Conservation (phyloP, 169 alveolate species). For the Babesia divergens region DNA sequence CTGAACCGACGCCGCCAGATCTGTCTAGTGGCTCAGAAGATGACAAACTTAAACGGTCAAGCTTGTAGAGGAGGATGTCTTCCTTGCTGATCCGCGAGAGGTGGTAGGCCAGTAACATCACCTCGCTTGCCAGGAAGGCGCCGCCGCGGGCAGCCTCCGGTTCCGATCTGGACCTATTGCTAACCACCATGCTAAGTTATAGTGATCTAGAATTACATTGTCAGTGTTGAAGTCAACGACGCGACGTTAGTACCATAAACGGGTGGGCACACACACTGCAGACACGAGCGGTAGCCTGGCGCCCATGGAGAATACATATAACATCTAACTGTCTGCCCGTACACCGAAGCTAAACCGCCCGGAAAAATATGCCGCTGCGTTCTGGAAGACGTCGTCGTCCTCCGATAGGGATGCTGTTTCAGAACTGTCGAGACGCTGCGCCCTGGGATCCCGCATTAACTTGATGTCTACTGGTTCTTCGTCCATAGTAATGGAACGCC, state of each 20-base stretch:
- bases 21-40: neutral
- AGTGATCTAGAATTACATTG: neutral
- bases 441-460: constrained; percentile 4
- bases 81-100: constrained; percentile 34
- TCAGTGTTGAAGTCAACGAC: neutral
- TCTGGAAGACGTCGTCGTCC: constrained; percentile 25
- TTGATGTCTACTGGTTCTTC: neutral
- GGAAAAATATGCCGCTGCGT: constrained; percentile 46
- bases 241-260: neutral
- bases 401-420: constrained; percentile 24
- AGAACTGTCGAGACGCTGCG: constrained; percentile 9
- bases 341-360: constrained; percentile 21
- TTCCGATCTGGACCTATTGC: neutral
- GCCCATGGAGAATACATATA: neutral
- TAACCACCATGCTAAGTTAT: neutral
- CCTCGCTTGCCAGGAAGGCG: constrained; percentile 40
- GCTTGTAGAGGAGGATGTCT: constrained; percentile 23
- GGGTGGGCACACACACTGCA: constrained; percentile 27
- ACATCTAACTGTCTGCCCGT: neutral
- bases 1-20: neutral
- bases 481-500: neutral
- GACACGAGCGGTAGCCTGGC: neutral
- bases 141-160: constrained; percentile 15
- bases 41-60: constrained; percentile 6
- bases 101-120: constrained; percentile 17